phyloP scores from a whole-genome alignment of 2,329 filamentous ascomycete species.

The Annulohypoxylon truncatum region DNA sequence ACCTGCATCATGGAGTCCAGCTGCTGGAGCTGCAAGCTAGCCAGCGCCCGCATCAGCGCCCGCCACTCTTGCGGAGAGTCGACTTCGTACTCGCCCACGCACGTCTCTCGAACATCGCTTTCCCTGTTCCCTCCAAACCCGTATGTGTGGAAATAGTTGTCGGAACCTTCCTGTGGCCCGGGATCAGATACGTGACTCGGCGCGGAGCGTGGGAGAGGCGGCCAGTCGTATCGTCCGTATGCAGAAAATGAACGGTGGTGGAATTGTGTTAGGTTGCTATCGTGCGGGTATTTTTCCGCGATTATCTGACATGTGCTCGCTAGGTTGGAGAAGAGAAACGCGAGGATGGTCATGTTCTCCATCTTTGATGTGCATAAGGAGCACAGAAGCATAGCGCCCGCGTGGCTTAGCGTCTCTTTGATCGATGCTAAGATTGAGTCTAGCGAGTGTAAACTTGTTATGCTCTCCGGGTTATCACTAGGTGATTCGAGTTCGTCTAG shows the following conservation, averaged over 20 bases:
- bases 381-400: not conserved
- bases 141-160: not conserved
- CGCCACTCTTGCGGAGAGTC: not conserved
- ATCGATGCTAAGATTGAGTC: not conserved
- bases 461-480: not conserved
- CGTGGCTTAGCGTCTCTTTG: not conserved
- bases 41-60: not conserved
- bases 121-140: not conserved
- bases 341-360: not conserved
- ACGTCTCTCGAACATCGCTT: not conserved
- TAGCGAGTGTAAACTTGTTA: not conserved
- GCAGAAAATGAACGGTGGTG: not conserved
- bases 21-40: not conserved
- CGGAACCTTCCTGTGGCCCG: not conserved
- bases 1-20: not conserved
- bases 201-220: not conserved
- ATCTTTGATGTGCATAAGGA: not conserved
- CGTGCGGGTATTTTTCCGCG: not conserved
- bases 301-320: not conserved
- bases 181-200: not conserved
- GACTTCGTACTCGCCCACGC: not conserved
- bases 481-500: not conserved
- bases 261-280: not conserved
- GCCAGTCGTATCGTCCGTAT: not conserved
- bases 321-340: not conserved